Evolutionary conservation across 139 green algal species (phyloP).

Genomic region (Asterochloris erici): DNA sequence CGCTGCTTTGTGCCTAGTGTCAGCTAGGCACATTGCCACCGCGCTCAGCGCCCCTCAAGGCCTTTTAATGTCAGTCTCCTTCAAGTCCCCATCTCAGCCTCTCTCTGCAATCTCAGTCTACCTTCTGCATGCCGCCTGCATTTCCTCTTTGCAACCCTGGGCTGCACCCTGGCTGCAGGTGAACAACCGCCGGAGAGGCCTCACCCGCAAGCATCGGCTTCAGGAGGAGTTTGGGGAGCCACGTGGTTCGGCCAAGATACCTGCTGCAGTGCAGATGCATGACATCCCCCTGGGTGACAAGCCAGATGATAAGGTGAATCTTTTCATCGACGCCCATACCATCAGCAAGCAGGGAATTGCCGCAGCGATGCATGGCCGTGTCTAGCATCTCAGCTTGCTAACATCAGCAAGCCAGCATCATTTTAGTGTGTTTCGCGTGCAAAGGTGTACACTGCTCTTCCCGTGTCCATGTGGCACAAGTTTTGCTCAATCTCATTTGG

Average conservation of each 20-base stretch:
- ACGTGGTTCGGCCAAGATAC: not conserved
- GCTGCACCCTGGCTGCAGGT: not conserved
- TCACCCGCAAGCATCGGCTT: not conserved
- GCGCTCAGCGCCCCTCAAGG: not conserved
- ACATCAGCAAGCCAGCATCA: not conserved
- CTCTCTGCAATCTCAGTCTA: not conserved
- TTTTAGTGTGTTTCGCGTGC: not conserved
- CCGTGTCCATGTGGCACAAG: not conserved
- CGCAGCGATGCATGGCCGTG: too few relatives aligned
- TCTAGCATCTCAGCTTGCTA: not conserved
- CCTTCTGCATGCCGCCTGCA: not conserved
- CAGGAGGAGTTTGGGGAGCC: not conserved
- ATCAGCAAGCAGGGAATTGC: not conserved
- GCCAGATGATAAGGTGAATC: not conserved
- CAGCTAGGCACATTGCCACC: too few relatives aligned
- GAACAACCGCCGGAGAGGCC: not conserved
- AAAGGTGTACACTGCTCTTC: not conserved
- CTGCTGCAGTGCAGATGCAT: not conserved
- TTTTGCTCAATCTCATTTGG: not conserved
- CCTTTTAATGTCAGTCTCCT: not conserved
- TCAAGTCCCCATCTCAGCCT: not conserved
- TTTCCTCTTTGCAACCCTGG: not conserved
- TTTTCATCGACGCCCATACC: not conserved
- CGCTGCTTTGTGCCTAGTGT: too few relatives aligned
- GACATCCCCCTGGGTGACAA: not conserved